Evolutionary conservation across 192 early-diverging fungal genomes (phyloP), one percentile per base, ranked within the genome.

Genomic region (Chytriomyces confervae): DNA sequence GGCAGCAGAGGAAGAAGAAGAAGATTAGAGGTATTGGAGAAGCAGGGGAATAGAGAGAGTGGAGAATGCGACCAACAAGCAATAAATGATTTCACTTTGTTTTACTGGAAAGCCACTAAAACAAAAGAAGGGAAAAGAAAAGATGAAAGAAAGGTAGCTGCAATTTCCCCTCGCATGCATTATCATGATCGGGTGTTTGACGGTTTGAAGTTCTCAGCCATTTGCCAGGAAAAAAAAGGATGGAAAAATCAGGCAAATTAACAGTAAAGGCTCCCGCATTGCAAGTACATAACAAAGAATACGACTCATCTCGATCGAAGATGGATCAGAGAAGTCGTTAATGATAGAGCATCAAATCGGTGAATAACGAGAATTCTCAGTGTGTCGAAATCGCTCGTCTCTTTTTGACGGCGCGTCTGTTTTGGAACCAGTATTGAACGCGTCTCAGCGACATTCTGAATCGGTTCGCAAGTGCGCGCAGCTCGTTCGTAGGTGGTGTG

Each of bases 1-100:
- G 24, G 86, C 57, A 50, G 84, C 80, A 45, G 89, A 79, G 61
- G 86, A 88, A 50, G 76, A 72, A 36, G 69, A 72, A 29, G 57
- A 72, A 9, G 29, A 16, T n/a, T 16, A 60, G 20, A 60, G 10
- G 20, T 45, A 68, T 16, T 16, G 8, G 10, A 45, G 11, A 10
- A 24, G 10, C 24, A 65, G 18, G 11, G 10, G 24, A 11, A 11
- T 65, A n/a, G 20, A 24, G 20, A 24, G 11, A n/a, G 11, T 24
- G 63, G 63, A 24, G 10, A 11, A n/a, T 36, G 20, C 11, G 20
- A n/a, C n/a, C n/a, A n/a, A n/a, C n/a, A n/a, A n/a, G 10, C 48
- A 46, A 20, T 16, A 69, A 69, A 69, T 57, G 23, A 6, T 57
- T 43, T 29, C 72, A 23, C 16, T 46, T 61, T 46, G 23, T 45